These are phyloP conservation scores for Solanum ahanhuiri DNA, from an alignment of 257 asterid species.

Conservation along the genomic window DNA sequence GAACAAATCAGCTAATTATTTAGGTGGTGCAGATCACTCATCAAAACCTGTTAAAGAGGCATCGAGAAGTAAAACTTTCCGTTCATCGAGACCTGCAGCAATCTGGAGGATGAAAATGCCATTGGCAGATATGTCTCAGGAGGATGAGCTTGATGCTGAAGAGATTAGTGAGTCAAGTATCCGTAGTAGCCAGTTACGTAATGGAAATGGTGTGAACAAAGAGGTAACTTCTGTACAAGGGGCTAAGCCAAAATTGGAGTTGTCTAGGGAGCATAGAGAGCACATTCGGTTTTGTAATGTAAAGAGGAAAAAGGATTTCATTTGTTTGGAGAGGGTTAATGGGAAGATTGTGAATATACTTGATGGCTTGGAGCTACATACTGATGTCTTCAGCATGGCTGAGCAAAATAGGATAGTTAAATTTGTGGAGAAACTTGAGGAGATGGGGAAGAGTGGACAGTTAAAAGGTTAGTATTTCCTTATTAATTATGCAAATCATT, in stretches of 20 bases:
- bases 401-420: conserved; percentile 34
- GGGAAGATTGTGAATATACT: conserved; percentile 23
- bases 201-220: conserved; percentile 11
- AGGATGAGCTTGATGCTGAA: conserved; percentile 57
- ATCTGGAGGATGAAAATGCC: conserved; percentile 38
- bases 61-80: conserved; percentile 16
- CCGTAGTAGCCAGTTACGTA: not conserved
- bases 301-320: conserved; percentile 19
- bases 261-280: conserved; percentile 31
- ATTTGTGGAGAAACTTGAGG: conserved; percentile 20
- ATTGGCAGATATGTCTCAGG: conserved; percentile 90
- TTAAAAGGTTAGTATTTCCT: conserved; percentile 26
- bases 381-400: conserved; percentile 28
- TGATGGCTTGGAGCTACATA: conserved; percentile 32
- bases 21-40: not conserved
- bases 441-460: conserved; percentile 25
- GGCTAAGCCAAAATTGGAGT: conserved; percentile 25
- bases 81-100: conserved; percentile 16
- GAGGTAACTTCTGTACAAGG: conserved; percentile 14
- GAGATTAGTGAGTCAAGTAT: conserved; percentile 10
- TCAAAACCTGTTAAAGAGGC: conserved; percentile 4
- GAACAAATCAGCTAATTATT: not conserved
- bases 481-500: conserved; percentile 6
- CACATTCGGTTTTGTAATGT: conserved; percentile 20
- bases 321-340: conserved; percentile 23